Conservation (phyloP, 1,139 yeast genomes). For the Sugiyamaella japonica region DNA sequence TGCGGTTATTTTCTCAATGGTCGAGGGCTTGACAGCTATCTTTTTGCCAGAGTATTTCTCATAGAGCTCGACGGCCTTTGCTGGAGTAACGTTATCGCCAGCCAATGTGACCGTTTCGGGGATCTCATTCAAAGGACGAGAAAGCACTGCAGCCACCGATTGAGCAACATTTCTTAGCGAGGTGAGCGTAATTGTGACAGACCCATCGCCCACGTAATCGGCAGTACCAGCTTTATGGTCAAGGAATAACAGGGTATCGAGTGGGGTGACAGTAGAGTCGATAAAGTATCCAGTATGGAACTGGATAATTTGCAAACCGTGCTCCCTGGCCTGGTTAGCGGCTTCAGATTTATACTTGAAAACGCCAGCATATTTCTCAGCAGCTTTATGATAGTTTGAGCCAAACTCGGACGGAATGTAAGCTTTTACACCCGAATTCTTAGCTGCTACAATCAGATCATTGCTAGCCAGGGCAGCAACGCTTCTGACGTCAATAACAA, state of each 20-base stretch:
- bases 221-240: constrained; percentile 31
- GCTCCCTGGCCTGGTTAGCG: constrained; percentile 48
- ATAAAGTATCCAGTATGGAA: constrained; percentile 50
- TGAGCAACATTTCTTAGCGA: constrained; percentile 52
- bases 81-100: constrained; percentile 46
- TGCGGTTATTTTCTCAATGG: constrained; percentile 41
- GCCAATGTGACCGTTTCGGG: constrained; percentile 51
- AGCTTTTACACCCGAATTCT: constrained; percentile 48
- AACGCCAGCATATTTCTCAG: constrained; percentile 29
- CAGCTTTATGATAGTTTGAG: constrained; percentile 42
- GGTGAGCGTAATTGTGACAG: constrained; percentile 41
- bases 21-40: constrained; percentile 37
- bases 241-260: constrained; percentile 20
- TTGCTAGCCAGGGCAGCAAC: constrained; percentile 14
- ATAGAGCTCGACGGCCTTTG: constrained; percentile 46
- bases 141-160: constrained; percentile 47
- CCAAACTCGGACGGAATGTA: constrained; percentile 69
- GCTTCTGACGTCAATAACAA: constrained; percentile 49
- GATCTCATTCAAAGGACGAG: constrained; percentile 43
- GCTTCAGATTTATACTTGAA: constrained; percentile 38
- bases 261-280: constrained; percentile 28
- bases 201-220: constrained; percentile 40
- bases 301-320: constrained; percentile 55
- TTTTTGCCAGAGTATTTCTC: constrained; percentile 47
- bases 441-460: constrained; percentile 42